Evolutionary conservation across 192 early-diverging fungal species (phyloP).

Genomic region (Cladochytrium replicatum): DNA sequence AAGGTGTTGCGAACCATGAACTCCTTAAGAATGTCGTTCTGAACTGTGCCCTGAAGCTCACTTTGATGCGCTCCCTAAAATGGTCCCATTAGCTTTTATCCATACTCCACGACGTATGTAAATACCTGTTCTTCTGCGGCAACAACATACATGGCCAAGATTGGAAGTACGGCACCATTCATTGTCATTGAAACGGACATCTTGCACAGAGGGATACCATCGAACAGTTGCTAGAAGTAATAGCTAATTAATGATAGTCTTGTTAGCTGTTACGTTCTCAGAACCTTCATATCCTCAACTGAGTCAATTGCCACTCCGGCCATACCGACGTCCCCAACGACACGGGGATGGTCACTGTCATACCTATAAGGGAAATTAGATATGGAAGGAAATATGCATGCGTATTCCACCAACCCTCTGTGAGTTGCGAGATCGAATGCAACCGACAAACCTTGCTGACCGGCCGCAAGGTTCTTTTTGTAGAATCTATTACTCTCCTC

Average conservation of each 20-base stretch:
- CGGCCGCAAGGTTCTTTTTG: constrained; percentile 75
- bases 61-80: constrained; percentile 55
- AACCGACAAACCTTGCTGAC: constrained; percentile 78
- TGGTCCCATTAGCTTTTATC: background rate
- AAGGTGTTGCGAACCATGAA: constrained; percentile 94
- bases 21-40: constrained; percentile 89
- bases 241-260: background rate
- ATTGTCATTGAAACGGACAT: constrained; percentile 93
- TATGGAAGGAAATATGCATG: too few relatives aligned
- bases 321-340: constrained; percentile 85
- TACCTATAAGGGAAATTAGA: too few relatives aligned
- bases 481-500: constrained; percentile 86
- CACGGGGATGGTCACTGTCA: constrained; percentile 84
- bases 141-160: constrained; percentile 85
- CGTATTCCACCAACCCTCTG: constrained; percentile 64
- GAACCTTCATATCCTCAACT: constrained; percentile 86
- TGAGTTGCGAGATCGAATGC: constrained; percentile 89
- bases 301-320: constrained; percentile 88
- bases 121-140: constrained; percentile 73
- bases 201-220: constrained; percentile 78
- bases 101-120: background rate
- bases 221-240: constrained; percentile 49
- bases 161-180: constrained; percentile 89
- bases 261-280: too few relatives aligned
- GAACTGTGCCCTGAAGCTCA: constrained; percentile 79